phyloP scores from a whole-genome alignment of 371 early-diverging fungal genomes.

The Mucor mucedo region DNA sequence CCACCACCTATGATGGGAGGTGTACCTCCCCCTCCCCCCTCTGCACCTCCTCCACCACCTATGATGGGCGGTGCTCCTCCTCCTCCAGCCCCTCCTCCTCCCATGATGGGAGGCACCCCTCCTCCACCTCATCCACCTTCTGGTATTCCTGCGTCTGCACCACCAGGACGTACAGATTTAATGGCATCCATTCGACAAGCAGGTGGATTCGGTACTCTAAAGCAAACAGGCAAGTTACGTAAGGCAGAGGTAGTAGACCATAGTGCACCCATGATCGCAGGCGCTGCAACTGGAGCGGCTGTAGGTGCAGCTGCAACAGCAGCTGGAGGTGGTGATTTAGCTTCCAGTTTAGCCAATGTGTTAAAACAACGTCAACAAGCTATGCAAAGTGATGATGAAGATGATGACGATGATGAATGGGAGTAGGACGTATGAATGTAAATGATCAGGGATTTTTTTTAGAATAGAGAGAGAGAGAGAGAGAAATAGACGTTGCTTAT shows the following conservation, averaged over 20 bases:
- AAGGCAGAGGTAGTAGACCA: constrained; percentile 10
- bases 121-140: constrained; percentile 24
- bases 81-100: constrained; percentile 29
- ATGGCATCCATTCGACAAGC: constrained; percentile 54
- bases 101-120: neutral
- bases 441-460: neutral
- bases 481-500: no score
- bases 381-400: constrained; percentile 54
- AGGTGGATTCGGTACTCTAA: constrained; percentile 48
- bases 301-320: constrained; percentile 29
- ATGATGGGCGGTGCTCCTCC: constrained; percentile 15
- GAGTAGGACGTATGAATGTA: constrained; percentile 23
- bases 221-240: constrained; percentile 32
- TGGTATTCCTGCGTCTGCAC: constrained; percentile 3
- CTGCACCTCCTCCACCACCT: constrained; percentile 26
- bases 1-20: constrained; percentile 12
- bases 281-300: constrained; percentile 2
- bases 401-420: constrained; percentile 42
- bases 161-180: constrained; percentile 28
- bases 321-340: constrained; percentile 28
- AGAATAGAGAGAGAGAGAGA: no score
- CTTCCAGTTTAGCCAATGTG: constrained; percentile 49
- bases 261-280: neutral
- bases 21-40: constrained; percentile 28
- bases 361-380: constrained; percentile 48